These are phyloP conservation scores for Scenedesmus sp. DNA, from an alignment of 163 green algal genomes.

Conservation along the genomic window DNA sequence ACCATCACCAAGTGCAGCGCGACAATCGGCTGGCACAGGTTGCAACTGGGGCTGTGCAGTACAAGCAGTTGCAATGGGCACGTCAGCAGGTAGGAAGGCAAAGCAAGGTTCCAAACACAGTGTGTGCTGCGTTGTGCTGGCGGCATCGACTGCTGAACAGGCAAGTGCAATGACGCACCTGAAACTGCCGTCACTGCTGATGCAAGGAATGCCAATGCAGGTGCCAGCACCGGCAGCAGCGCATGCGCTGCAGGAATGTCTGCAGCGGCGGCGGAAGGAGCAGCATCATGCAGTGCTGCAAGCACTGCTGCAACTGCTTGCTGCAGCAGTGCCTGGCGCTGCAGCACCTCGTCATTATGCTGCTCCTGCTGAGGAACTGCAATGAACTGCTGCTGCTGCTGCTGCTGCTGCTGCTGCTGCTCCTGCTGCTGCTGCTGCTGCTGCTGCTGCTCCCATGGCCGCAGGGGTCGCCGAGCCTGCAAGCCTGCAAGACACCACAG, in stretches of 20 bases:
- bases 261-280: not conserved
- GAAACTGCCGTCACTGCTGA: not conserved
- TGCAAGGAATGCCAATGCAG: not conserved
- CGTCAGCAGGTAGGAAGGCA: no score
- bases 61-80: not conserved
- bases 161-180: not conserved
- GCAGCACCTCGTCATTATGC: not conserved
- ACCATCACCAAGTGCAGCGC: not conserved
- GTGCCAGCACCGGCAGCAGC: not conserved
- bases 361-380: slow-evolving; percentile 2
- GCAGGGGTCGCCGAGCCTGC: not conserved
- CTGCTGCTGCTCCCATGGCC: slow-evolving; percentile 38
- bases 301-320: not conserved
- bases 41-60: not conserved
- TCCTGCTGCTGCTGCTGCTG: slow-evolving; percentile 30
- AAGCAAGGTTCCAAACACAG: no score
- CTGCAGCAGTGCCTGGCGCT: not conserved
- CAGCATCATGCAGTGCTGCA: slow-evolving; percentile 11
- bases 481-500: not conserved
- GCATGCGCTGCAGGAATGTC: not conserved
- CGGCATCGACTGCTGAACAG: no score
- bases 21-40: not conserved
- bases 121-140: no score
- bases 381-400: no score
- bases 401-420: slow-evolving; percentile 33